Base-by-base conservation (phyloP, 2,329 filamentous ascomycete genomes). In the Akanthomyces lecanii region DNA sequence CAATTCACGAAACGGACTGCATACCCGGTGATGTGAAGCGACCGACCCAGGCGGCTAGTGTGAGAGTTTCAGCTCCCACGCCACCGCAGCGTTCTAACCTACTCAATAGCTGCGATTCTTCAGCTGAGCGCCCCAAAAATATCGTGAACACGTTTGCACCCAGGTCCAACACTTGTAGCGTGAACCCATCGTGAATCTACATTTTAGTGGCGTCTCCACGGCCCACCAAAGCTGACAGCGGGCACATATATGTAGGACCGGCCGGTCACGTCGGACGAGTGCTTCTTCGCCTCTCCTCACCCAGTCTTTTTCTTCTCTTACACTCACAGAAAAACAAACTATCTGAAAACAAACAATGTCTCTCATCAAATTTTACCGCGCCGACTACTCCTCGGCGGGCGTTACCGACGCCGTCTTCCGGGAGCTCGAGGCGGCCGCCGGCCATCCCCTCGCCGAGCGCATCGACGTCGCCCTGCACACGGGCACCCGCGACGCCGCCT, bases 301-400 rank as follows among this genome's bases (percentile, higher is more conserved):
- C 12, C 3, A 21, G 4, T 28, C 11, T 48, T 38, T 2, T 38
- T 16, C n/a, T 16, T 42, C 40, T 30, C n/a, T 23, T 36, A 16
- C 3, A 16, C 14, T 52, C 28, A 11, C 33, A 6, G 16, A 21
- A 21, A 12, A n/a, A n/a, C 11, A 52, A 5, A 21, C 28, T 5
- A 16, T 11, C 4, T 30, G 6, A 18, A 33, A 21, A 21, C 30
- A 21, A 28, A 36, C 0, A 21, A 65, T 65, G 64, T 18, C 47
- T 10, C 38, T 65, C 50, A 53, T 65, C 50, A 61, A 63, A 21
- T 63, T 65, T 38, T 65, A 65, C 56, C 62, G 44, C 55, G 23
- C 61, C 23, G 51, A 56, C n/a, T 40, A 51, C 42, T 65, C 61
- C 30, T 61, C 60, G 3, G 53, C 64, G 11, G 51, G 42, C 55